A percentile compares a stretch with the other conserved stretches of the same genome.
phyloP scores from a whole-genome alignment of 192 early-diverging fungal species.

The Coemansia interrupta region DNA sequence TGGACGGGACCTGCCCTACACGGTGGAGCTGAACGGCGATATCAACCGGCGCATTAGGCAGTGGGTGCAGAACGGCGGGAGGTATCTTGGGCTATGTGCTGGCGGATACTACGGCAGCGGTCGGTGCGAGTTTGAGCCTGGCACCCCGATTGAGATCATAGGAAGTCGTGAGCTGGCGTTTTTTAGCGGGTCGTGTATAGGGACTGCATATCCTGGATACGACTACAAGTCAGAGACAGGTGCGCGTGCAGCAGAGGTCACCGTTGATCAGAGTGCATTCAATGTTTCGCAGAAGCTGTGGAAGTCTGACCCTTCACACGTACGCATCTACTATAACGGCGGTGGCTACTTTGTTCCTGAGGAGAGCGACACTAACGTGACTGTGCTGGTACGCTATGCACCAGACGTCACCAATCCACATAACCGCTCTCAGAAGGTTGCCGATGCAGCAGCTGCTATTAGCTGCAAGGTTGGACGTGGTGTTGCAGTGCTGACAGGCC shows the following conservation, averaged over 20 bases:
- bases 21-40: constrained; percentile 63
- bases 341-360: constrained; percentile 65
- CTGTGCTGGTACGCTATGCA: constrained; percentile 44
- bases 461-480: constrained; percentile 66
- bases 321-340: constrained; percentile 68
- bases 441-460: constrained; percentile 60
- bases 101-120: constrained; percentile 80
- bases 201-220: constrained; percentile 78
- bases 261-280: constrained; percentile 37
- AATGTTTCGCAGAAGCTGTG: constrained; percentile 23
- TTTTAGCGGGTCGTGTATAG: constrained; percentile 64
- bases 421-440: constrained; percentile 24
- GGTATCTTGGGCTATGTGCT: constrained; percentile 89
- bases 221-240: constrained; percentile 79
- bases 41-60: constrained; percentile 60
- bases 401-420: constrained; percentile 38
- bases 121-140: constrained; percentile 75
- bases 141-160: constrained; percentile 59
- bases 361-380: constrained; percentile 14
- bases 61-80: constrained; percentile 74
- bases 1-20: constrained; percentile 81
- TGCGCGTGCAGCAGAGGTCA: constrained; percentile 59
- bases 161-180: constrained; percentile 74
- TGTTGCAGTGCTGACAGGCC: constrained; percentile 67
- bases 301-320: constrained; percentile 33